Percentiles rank a stretch among this genome's conserved stretches.
phyloP scores from a whole-genome alignment of 2,329 filamentous ascomycete genomes.

The Orbilia ellipsospora region DNA sequence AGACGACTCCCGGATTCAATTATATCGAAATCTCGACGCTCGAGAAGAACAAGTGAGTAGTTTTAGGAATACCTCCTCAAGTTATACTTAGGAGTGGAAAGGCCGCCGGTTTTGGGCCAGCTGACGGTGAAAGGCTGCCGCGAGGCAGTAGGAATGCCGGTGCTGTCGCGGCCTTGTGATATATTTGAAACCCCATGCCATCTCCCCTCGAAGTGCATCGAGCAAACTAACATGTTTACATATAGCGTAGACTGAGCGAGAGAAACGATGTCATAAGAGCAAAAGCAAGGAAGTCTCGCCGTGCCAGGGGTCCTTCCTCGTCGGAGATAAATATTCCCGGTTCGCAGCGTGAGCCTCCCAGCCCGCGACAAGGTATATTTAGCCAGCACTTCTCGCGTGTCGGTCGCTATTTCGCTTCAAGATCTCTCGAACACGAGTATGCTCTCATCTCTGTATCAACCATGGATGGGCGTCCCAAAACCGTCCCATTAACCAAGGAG shows the following conservation, averaged over 20 bases:
- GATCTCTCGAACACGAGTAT: too few species aligned
- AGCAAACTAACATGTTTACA: neutral
- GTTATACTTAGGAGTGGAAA: neutral
- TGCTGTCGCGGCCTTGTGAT: slow-evolving; percentile 42
- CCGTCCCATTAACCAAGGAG: too few species aligned
- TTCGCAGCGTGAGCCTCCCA: slow-evolving; percentile 6
- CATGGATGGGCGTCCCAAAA: too few species aligned
- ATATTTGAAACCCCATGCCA: slow-evolving; percentile 21
- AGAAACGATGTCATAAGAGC: slow-evolving; percentile 20
- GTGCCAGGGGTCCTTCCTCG: neutral
- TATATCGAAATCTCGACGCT: slow-evolving; percentile 2
- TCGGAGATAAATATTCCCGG: slow-evolving; percentile 2
- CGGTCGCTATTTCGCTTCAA: too few species aligned
- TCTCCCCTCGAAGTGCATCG: slow-evolving; percentile 6
- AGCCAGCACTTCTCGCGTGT: slow-evolving; percentile 3
- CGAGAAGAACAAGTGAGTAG: neutral
- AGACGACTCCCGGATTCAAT: neutral
- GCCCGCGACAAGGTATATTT: slow-evolving; percentile 13
- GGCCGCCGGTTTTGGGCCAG: slow-evolving; percentile 11
- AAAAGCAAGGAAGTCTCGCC: slow-evolving; percentile 1
- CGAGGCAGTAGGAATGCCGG: neutral
- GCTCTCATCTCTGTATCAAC: too few species aligned
- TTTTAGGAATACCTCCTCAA: neutral
- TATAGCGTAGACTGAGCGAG: neutral
- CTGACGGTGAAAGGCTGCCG: slow-evolving; percentile 31